These are phyloP conservation scores for Pinus tabuliformis DNA, from an alignment of 75 land plant species.

Conservation along the genomic window DNA sequence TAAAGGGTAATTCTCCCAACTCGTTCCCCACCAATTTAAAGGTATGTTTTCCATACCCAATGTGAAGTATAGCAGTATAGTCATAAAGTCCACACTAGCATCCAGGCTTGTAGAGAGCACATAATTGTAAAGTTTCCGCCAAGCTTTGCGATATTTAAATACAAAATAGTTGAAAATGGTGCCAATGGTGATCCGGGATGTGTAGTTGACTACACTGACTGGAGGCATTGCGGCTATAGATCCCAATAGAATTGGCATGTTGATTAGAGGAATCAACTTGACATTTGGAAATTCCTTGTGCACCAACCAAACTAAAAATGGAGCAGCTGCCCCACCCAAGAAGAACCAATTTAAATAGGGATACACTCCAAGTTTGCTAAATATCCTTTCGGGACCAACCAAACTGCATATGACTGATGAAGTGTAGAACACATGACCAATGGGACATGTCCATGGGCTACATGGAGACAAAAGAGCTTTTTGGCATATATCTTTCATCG, in stretches of 20 bases:
- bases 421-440: too few relatives aligned
- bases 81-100: too few relatives aligned
- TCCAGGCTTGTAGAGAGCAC: too few relatives aligned
- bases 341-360: conserved; percentile 26
- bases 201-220: conserved; percentile 63
- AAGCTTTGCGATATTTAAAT: neutral
- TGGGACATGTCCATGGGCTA: too few relatives aligned
- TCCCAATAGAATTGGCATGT: conserved; percentile 21
- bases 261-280: too few relatives aligned
- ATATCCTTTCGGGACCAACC: conserved; percentile 23
- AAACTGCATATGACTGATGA: too few relatives aligned
- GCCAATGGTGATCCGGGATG: too few relatives aligned
- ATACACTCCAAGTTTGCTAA: conserved; percentile 18
- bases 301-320: conserved; percentile 20
- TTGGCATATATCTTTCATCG: conserved; percentile 68
- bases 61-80: too few relatives aligned
- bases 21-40: too few relatives aligned
- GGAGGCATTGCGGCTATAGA: conserved; percentile 65
- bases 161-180: too few relatives aligned
- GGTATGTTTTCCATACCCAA: too few relatives aligned
- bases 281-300: conserved; percentile 21
- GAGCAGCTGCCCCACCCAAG: conserved; percentile 26
- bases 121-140: too few relatives aligned
- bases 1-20: conserved; percentile 51
- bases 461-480: conserved; percentile 33